A percentile compares a stretch with the other conserved stretches of the same genome.
These are phyloP conservation scores for Mercurialis annua DNA, from an alignment of 345 rosid species.

Conservation along the genomic window DNA sequence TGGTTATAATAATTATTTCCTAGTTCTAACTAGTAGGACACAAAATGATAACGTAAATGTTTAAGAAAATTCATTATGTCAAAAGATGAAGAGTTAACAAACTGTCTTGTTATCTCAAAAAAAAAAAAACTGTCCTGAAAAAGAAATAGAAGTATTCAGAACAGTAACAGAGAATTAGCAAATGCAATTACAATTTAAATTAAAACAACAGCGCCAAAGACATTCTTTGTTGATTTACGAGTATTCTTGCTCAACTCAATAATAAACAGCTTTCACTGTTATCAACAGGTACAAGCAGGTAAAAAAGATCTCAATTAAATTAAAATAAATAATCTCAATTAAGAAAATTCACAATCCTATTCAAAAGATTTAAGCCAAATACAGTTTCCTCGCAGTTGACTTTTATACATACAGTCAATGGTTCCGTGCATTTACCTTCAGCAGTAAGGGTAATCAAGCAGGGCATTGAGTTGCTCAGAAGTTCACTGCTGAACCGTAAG, in stretches of 20 bases:
- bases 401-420: conserved; percentile 52
- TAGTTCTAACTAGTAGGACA: background rate
- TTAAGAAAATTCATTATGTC: background rate
- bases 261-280: background rate
- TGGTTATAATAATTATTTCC: too few species aligned
- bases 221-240: background rate
- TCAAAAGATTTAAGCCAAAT: conserved; percentile 80
- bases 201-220: background rate
- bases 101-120: background rate
- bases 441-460: conserved; percentile 72
- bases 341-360: conserved; percentile 67
- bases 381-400: conserved; percentile 93
- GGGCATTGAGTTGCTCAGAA: conserved; percentile 70
- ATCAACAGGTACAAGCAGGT: background rate
- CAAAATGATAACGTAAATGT: background rate
- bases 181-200: conserved; percentile 2
- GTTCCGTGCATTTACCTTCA: conserved; percentile 83
- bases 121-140: background rate
- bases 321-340: too few species aligned
- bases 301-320: too few species aligned
- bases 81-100: too few species aligned
- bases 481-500: conserved; percentile 76
- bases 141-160: background rate
- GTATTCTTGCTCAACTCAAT: too few species aligned
- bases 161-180: background rate